Percentiles rank a stretch among this genome's conserved stretches.
Evolutionary conservation across 257 asterid species (phyloP).

Genomic region (Solanum appendiculatum): DNA sequence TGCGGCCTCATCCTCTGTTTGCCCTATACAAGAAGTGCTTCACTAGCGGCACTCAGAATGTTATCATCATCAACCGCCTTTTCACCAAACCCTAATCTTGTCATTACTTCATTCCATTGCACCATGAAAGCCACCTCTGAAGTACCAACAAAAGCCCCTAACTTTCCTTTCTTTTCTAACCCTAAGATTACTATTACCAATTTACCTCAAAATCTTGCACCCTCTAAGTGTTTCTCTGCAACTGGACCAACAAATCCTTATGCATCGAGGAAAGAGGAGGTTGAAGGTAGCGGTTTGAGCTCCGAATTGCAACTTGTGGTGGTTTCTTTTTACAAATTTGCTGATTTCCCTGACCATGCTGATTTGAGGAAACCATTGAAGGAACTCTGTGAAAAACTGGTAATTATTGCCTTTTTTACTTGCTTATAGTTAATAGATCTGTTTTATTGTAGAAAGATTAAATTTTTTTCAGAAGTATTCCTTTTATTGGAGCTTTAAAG

Average conservation of each 20-base stretch:
- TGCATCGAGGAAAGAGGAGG: background rate
- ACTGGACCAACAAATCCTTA: background rate
- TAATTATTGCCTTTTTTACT: slow-evolving; percentile 7
- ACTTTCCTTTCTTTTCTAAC: slow-evolving; percentile 17
- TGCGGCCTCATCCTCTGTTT: slow-evolving; percentile 27
- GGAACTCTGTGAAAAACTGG: slow-evolving; percentile 67
- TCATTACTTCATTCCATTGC: background rate
- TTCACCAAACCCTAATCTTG: slow-evolving; percentile 26
- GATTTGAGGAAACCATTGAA: slow-evolving; percentile 67
- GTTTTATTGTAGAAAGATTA: background rate
- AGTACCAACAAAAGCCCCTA: slow-evolving; percentile 15
- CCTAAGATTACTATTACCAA: slow-evolving; percentile 24
- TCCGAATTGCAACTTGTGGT: slow-evolving; percentile 46
- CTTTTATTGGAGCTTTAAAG: background rate
- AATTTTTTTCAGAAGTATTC: background rate
- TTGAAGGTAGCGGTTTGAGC: background rate
- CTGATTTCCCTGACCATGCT: slow-evolving; percentile 64
- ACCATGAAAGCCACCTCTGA: slow-evolving; percentile 26
- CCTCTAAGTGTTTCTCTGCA: slow-evolving; percentile 23
- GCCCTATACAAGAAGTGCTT: slow-evolving; percentile 21
- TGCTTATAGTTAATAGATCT: background rate
- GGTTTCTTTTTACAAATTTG: slow-evolving; percentile 77
- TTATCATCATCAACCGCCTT: slow-evolving; percentile 7
- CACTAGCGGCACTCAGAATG: slow-evolving; percentile 27
- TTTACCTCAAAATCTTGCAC: slow-evolving; percentile 8